phyloP scores from a whole-genome alignment of 108 stramenopile genomes.

The Conticribra weissflogii region DNA sequence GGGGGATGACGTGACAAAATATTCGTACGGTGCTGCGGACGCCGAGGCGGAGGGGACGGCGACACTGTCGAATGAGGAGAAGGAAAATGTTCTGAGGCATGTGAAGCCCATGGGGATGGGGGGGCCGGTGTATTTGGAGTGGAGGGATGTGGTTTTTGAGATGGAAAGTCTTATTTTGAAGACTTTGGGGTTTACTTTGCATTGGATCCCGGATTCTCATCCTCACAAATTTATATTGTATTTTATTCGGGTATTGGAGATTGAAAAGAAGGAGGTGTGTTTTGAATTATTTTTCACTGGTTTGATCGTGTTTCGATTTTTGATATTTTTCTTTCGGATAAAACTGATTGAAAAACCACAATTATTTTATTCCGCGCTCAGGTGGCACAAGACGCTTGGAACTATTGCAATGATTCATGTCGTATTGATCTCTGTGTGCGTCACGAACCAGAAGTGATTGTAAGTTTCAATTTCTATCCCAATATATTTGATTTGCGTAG shows the following conservation, averaged over 20 bases:
- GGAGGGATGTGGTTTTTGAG: constrained; percentile 50
- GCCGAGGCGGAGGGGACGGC: constrained; percentile 21
- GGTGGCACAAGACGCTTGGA: constrained; percentile 79
- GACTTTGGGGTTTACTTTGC: constrained; percentile 77
- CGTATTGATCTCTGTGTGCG: constrained; percentile 80
- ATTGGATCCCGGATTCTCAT: constrained; percentile 84
- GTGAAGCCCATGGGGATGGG: constrained; percentile 49
- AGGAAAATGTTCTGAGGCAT: constrained; percentile 44
- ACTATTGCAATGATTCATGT: constrained; percentile 88
- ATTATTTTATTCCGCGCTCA: neutral
- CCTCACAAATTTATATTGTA: constrained; percentile 81
- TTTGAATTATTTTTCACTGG: neutral
- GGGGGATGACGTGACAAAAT: constrained; percentile 21
- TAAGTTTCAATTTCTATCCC: constrained; percentile 26
- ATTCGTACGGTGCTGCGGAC: constrained; percentile 18
- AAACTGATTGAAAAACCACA: neutral
- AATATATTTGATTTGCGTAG: neutral
- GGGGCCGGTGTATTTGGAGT: constrained; percentile 74
- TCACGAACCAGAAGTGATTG: constrained; percentile 71
- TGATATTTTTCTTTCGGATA: neutral
- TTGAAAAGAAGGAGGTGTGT: constrained; percentile 26
- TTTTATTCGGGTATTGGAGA: constrained; percentile 55
- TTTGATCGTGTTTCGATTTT: neutral
- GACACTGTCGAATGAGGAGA: constrained; percentile 37
- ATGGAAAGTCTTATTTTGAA: constrained; percentile 66